Evolutionary conservation across 2,329 filamentous ascomycete species (phyloP), one percentile per base, ranked within the genome.

Genomic region (Aspergillus texensis): DNA sequence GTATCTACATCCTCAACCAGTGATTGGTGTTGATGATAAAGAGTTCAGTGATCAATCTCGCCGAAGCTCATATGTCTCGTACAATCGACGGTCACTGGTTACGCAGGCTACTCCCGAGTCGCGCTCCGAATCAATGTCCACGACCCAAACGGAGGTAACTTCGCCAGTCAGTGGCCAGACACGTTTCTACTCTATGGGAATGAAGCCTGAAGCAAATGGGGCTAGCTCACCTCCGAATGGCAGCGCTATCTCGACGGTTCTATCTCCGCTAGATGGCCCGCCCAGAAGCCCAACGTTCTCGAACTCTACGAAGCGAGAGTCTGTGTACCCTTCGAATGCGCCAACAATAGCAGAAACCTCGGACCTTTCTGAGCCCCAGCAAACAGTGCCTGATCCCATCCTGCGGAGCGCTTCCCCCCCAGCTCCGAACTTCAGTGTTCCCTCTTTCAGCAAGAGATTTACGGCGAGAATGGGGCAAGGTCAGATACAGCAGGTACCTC

Each of bases 361-460:
- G 30, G 61, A 73, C 8, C 52, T 62, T 28, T 63, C 65, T 36
- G 63, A 66, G 24, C 65, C 69, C 32, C 70, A 70, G 36, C 68
- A 75, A 19, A 68, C 63, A 24, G 56, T 72, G 8, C 71, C 72
- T 5, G 74, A 76, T 19, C 58, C 68, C 10, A 58, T 72, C 9
- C 54, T 67, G 32, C 72, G 74, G 54, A 71, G 74, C 58, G 62
- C 72, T n/a, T 76, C 78, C 0, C 74, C 76, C 4, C 71, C 76
- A 28, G 72, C 78, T 4, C 78, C 77, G 3, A 80, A 80, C 60
- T 80, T 80, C 56, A 80, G 79, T 61, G 74, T 80, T 19, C 78
- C 78, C 4, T 74, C 73, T 1, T 79, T 79, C 60, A 80, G 77
- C 70, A 77, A 73, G 68, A 75, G 77, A 62, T 79, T 78, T 46